phyloP scores from a whole-genome alignment of 2,329 filamentous ascomycete species.

The Mycosphaerella sp. region DNA sequence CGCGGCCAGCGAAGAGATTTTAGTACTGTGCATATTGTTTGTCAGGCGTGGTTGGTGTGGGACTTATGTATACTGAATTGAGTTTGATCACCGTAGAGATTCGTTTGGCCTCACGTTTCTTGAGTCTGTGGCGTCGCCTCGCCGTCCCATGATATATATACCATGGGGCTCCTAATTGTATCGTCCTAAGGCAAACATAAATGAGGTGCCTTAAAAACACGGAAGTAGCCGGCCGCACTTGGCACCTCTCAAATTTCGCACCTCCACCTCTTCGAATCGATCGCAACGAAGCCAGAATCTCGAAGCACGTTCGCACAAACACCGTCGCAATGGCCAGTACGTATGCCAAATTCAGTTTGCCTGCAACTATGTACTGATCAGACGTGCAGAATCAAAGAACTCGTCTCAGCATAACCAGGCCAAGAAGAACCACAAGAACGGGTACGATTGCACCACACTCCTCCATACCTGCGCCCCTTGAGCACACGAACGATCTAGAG shows the following conservation, averaged over 20 bases:
- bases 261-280: neutral
- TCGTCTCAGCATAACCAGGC: constrained; percentile 98
- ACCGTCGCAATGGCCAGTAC: constrained; percentile 62
- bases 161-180: neutral
- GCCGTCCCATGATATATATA: neutral
- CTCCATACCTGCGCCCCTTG: neutral
- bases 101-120: neutral
- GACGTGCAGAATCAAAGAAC: constrained; percentile 89
- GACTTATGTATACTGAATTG: constrained; percentile 22
- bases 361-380: constrained; percentile 15
- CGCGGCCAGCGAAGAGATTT: constrained; percentile 18
- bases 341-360: constrained; percentile 34
- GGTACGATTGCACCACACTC: constrained; percentile 55
- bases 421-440: constrained; percentile 99
- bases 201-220: neutral
- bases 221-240: neutral
- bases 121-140: neutral
- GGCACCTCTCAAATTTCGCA: constrained; percentile 5
- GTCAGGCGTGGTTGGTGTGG: constrained; percentile 21
- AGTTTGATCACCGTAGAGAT: constrained; percentile 15
- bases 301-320: constrained; percentile 19
- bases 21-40: constrained; percentile 25
- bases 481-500: neutral
- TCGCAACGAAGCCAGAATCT: constrained; percentile 7
- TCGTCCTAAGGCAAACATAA: neutral